Evolutionary conservation across 2,329 filamentous ascomycete species (phyloP).

Genomic region (Eutypella sp.): DNA sequence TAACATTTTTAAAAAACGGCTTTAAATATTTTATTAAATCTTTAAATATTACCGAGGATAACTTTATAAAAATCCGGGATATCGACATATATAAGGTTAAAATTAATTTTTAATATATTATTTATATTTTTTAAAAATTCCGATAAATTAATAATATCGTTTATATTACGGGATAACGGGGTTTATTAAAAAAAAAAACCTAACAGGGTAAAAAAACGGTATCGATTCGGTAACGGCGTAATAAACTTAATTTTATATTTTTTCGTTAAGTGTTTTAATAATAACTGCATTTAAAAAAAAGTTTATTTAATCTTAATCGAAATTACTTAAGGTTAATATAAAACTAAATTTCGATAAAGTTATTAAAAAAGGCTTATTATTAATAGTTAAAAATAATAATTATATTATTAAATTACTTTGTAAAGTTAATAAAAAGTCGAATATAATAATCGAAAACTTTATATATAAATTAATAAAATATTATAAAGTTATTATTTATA

Average conservation of each 20-base stretch:
- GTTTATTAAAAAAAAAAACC: conserved; percentile 23
- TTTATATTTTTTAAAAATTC: background rate
- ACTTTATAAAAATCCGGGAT: background rate
- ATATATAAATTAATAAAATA: too few species aligned
- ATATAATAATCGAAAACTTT: too few species aligned
- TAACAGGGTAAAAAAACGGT: conserved; percentile 21
- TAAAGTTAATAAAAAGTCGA: too few species aligned
- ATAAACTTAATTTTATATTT: conserved; percentile 33
- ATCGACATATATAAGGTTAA: background rate
- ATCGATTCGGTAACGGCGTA: conserved; percentile 30
- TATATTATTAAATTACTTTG: too few species aligned
- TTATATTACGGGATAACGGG: conserved; percentile 23
- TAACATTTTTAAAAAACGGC: background rate
- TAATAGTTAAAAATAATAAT: conserved; percentile 10
- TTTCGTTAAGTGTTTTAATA: conserved; percentile 20
- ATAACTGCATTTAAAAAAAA: conserved; percentile 27
- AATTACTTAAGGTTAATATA: conserved; percentile 3
- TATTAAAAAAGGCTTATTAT: background rate
- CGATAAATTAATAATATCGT: conserved; percentile 26
- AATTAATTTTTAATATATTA: background rate
- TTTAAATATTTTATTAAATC: background rate
- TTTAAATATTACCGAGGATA: background rate
- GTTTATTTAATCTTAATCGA: conserved; percentile 22
- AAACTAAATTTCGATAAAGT: conserved; percentile 10
- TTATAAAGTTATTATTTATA: background rate